Conservation (phyloP, 1,284 basidiomycete species). For the Coniferiporia weirii region DNA sequence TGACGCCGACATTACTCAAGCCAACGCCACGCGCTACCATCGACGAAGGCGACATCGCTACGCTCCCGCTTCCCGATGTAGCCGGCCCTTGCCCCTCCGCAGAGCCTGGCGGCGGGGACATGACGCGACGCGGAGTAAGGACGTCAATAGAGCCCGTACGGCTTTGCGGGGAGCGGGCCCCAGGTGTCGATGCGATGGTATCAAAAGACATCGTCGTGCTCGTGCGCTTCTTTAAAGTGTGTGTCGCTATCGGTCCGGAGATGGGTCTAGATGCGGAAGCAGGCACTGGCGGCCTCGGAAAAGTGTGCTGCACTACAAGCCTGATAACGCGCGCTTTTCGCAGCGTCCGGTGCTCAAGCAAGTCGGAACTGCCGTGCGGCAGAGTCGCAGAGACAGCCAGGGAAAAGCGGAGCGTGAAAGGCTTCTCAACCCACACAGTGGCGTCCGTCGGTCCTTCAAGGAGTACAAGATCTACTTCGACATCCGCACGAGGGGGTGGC, state of each 20-base stretch:
- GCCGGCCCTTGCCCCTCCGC: background rate
- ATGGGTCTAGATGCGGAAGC: constrained; percentile 18
- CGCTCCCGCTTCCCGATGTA: constrained; percentile 6
- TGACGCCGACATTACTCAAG: background rate
- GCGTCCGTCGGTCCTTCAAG: constrained; percentile 41
- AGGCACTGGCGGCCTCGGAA: constrained; percentile 21
- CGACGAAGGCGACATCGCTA: constrained; percentile 6
- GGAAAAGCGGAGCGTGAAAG: constrained; percentile 51
- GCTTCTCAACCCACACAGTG: constrained; percentile 43
- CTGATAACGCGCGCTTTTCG: constrained; percentile 34
- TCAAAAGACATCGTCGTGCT: constrained; percentile 13
- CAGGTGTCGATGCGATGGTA: background rate
- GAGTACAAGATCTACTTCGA: constrained; percentile 58
- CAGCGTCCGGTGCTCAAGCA: background rate
- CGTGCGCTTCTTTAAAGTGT: constrained; percentile 1
- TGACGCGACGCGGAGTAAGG: constrained; percentile 13
- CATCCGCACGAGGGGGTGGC: constrained; percentile 28
- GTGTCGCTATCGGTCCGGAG: constrained; percentile 1
- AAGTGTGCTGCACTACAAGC: constrained; percentile 57
- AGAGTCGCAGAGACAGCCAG: constrained; percentile 36
- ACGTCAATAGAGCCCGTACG: constrained; percentile 15
- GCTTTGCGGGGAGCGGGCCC: constrained; percentile 13
- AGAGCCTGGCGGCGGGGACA: constrained; percentile 12
- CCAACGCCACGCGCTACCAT: background rate
- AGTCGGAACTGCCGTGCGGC: constrained; percentile 28